A percentile compares a stretch with the other conserved stretches of the same genome.
Evolutionary conservation across 805 yeast species (phyloP).

Genomic region (Sugiyamaella lignohabitans): DNA sequence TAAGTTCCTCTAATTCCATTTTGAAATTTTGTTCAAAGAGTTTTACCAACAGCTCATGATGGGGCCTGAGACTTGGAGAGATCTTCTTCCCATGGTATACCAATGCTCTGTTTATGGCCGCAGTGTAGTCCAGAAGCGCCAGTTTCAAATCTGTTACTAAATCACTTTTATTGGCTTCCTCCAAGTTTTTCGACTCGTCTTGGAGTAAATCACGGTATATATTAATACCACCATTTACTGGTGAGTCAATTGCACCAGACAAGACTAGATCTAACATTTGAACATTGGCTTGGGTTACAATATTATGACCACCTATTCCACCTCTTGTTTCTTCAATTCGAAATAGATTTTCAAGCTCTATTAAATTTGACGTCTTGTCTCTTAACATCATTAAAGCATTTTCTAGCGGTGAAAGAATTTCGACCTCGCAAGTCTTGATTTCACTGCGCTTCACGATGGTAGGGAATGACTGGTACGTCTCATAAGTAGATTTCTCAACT

Average conservation of each 20-base stretch:
- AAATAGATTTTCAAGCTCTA: constrained; percentile 49
- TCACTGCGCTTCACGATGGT: constrained; percentile 82
- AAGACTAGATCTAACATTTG: constrained; percentile 24
- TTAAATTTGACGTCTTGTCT: constrained; percentile 64
- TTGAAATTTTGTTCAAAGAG: constrained; percentile 62
- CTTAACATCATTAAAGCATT: constrained; percentile 68
- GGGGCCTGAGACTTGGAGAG: constrained; percentile 46
- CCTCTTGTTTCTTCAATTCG: constrained; percentile 13
- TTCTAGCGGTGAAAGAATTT: constrained; percentile 72
- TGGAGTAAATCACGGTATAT: constrained; percentile 67
- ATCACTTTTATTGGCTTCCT: no score
- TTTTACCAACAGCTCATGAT: constrained; percentile 62
- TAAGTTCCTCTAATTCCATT: constrained; percentile 45
- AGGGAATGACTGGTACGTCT: constrained; percentile 72
- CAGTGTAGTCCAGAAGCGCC: constrained; percentile 63
- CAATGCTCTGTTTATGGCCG: constrained; percentile 59
- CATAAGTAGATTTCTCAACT: constrained; percentile 83
- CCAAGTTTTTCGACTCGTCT: constrained; percentile 28
- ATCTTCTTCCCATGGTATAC: constrained; percentile 61
- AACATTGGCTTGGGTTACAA: constrained; percentile 23
- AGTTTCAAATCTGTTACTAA: constrained; percentile 11
- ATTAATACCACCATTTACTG: constrained; percentile 88
- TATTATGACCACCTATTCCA: constrained; percentile 7
- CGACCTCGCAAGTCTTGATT: constrained; percentile 42
- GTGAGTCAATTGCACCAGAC: constrained; percentile 80